A percentile compares a stretch with the other conserved stretches of the same genome.
These are phyloP conservation scores for Alternaria sp. DNA, from an alignment of 2,329 filamentous ascomycete species.

Conservation along the genomic window DNA sequence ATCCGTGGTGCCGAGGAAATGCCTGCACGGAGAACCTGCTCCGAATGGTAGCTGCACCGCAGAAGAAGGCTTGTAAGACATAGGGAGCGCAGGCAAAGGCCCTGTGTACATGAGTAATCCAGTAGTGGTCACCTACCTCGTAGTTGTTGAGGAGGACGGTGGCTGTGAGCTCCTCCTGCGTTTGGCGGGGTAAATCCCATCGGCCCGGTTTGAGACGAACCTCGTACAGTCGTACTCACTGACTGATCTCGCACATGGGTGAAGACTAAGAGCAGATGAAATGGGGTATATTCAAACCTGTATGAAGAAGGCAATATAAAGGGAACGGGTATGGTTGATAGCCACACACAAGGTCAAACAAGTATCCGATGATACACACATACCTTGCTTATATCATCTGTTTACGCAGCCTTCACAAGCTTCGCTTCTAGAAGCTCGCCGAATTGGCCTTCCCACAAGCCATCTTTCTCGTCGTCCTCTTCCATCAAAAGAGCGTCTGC, in stretches of 20 bases:
- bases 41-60: constrained; percentile 7
- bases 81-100: background rate
- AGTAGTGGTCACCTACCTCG: background rate
- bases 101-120: background rate
- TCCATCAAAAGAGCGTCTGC: constrained; percentile 53
- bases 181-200: constrained; percentile 29
- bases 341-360: background rate
- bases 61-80: background rate
- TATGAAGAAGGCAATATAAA: constrained; percentile 8
- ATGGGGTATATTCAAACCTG: constrained; percentile 13
- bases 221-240: background rate
- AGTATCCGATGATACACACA: background rate
- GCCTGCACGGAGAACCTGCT: constrained; percentile 11
- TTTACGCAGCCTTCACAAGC: constrained; percentile 36
- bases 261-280: background rate
- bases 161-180: constrained; percentile 15
- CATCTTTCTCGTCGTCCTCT: constrained; percentile 39
- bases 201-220: background rate
- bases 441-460: constrained; percentile 39
- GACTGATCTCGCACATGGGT: background rate
- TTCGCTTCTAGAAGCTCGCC: constrained; percentile 43
- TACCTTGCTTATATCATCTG: background rate
- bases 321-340: background rate
- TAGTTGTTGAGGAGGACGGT: background rate
- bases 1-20: constrained; percentile 21